A percentile compares a stretch with the other conserved stretches of the same genome.
These are phyloP conservation scores for Cladosporium sp. DNA, from an alignment of 2,329 filamentous ascomycete genomes.

Conservation along the genomic window DNA sequence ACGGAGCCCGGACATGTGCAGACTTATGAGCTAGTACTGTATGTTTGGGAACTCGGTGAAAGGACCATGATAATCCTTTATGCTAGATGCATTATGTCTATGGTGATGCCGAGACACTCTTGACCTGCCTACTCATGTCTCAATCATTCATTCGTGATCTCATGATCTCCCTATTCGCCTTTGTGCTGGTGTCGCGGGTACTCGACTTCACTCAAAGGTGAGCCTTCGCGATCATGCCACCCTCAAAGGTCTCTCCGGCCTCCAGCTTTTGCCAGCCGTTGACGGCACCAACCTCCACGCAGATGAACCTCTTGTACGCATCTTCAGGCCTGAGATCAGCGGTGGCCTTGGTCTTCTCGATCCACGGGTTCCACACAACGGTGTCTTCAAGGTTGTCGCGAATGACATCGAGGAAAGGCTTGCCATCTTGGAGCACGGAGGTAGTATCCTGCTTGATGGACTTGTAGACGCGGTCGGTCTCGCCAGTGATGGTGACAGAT, in stretches of 20 bases:
- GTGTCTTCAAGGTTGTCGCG: conserved; percentile 83
- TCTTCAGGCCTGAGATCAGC: conserved; percentile 85
- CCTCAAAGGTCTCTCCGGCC: conserved; percentile 66
- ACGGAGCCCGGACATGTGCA: too few species aligned
- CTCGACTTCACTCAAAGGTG: conserved; percentile 18
- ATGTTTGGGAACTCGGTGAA: background rate
- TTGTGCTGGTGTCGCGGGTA: background rate
- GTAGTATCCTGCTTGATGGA: conserved; percentile 58
- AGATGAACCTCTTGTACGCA: conserved; percentile 90
- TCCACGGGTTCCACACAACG: conserved; percentile 97
- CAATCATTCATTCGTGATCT: background rate
- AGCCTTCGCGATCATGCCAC: conserved; percentile 52
- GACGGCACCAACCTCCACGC: conserved; percentile 85
- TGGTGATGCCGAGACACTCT: background rate
- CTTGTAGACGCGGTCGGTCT: conserved; percentile 86
- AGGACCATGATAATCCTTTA: background rate
- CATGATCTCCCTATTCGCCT: background rate
- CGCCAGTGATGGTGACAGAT: conserved; percentile 65
- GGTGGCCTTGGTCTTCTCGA: conserved; percentile 75
- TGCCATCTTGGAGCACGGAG: conserved; percentile 59
- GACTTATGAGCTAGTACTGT: too few species aligned
- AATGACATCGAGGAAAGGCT: conserved; percentile 66
- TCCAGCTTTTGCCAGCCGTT: conserved; percentile 79
- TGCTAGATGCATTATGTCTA: background rate
- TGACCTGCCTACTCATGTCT: background rate